These are phyloP conservation scores for Cladorrhinum samala DNA, from an alignment of 495 filamentous ascomycete species.

Conservation along the genomic window DNA sequence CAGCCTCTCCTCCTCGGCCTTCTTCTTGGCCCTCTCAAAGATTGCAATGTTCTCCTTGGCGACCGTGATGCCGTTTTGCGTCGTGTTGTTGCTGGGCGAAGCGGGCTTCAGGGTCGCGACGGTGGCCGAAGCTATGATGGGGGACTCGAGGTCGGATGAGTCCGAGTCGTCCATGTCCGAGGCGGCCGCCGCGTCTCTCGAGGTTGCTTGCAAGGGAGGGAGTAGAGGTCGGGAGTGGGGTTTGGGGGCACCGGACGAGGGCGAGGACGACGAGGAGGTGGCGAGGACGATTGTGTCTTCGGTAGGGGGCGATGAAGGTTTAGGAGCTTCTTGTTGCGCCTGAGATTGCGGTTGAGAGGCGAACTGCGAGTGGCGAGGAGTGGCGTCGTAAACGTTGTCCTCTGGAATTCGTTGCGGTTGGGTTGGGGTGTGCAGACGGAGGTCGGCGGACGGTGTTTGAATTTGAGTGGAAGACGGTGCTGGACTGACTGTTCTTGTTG, in stretches of 20 bases:
- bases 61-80: slow-evolving; percentile 10
- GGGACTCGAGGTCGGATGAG: slow-evolving; percentile 11
- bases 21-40: slow-evolving; percentile 30
- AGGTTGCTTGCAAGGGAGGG: not conserved
- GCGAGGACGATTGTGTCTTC: not conserved
- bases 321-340: not conserved
- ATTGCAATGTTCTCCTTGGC: slow-evolving; percentile 26
- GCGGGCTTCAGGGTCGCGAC: slow-evolving; percentile 13
- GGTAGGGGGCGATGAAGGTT: slow-evolving; percentile 3
- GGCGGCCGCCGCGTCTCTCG: not conserved
- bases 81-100: slow-evolving; percentile 5
- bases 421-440: slow-evolving; percentile 2
- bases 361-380: slow-evolving; percentile 27
- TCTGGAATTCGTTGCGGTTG: slow-evolving; percentile 16
- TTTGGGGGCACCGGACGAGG: not conserved
- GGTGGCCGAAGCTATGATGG: slow-evolving; percentile 11
- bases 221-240: not conserved
- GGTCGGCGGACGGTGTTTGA: slow-evolving; percentile 5
- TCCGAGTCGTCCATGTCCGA: not conserved
- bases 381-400: slow-evolving; percentile 42
- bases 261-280: not conserved
- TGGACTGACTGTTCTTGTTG: slow-evolving; percentile 20
- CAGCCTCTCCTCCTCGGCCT: slow-evolving; percentile 16
- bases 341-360: not conserved
- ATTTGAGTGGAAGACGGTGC: slow-evolving; percentile 10